Percentiles rank a stretch among this genome's conserved stretches.
These are phyloP conservation scores for Geosmithia morbida DNA, from an alignment of 2,329 filamentous ascomycete species.

Conservation along the genomic window DNA sequence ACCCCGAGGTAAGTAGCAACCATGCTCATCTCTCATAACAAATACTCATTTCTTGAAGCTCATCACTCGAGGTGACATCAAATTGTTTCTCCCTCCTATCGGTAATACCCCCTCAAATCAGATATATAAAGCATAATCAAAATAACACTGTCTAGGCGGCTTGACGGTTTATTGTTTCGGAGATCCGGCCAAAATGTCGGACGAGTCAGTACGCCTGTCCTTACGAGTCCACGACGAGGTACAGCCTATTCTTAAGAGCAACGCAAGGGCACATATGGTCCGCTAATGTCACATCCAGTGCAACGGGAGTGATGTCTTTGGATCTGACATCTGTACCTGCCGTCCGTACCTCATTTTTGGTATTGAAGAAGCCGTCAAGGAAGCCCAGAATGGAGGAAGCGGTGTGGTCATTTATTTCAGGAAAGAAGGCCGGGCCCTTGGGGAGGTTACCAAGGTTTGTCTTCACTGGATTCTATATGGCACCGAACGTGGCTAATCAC, in stretches of 20 bases:
- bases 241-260: conserved; percentile 1
- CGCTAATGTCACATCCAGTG: conserved; percentile 32
- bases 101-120: conserved; percentile 24
- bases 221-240: conserved; percentile 65
- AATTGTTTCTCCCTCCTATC: conserved; percentile 90
- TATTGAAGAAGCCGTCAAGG: conserved; percentile 93
- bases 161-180: conserved; percentile 96
- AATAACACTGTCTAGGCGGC: conserved; percentile 38
- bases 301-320: conserved; percentile 95
- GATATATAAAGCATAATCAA: neutral
- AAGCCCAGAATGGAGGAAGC: conserved; percentile 85
- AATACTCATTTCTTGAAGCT: conserved; percentile 27
- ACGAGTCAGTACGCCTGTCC: conserved; percentile 66
- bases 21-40: neutral
- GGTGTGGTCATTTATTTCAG: conserved; percentile 98
- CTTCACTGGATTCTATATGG: neutral
- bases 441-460: conserved; percentile 82
- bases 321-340: conserved; percentile 95
- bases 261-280: neutral
- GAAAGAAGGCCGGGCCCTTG: conserved; percentile 87
- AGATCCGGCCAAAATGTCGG: conserved; percentile 84
- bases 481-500: conserved; percentile 12
- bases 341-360: conserved; percentile 92
- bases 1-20: conserved; percentile 51
- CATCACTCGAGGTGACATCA: conserved; percentile 88